Conservation (phyloP, 2,329 filamentous ascomycete species). For the Trichoderma atrobrunneum region DNA sequence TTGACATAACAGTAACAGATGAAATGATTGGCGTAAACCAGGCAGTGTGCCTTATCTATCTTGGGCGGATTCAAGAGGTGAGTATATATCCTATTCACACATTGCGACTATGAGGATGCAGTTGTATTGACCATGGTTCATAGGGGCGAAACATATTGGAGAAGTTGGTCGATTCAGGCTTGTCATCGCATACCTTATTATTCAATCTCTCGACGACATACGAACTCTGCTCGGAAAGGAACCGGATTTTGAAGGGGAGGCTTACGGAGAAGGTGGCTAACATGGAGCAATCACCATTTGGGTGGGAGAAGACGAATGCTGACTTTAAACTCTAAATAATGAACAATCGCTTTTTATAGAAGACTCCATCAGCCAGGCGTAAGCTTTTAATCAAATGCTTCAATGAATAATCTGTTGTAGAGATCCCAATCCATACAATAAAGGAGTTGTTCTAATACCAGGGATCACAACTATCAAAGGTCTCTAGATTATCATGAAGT, state of each 20-base stretch:
- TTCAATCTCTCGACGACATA: slow-evolving; percentile 92
- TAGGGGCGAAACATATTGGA: slow-evolving; percentile 68
- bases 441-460: background rate
- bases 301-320: slow-evolving; percentile 68
- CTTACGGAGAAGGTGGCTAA: slow-evolving; percentile 69
- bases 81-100: slow-evolving; percentile 22
- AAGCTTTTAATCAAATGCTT: background rate
- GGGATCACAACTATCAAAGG: background rate
- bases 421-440: background rate
- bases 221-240: slow-evolving; percentile 81
- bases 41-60: slow-evolving; percentile 81
- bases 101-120: background rate
- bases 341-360: background rate
- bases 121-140: background rate
- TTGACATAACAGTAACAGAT: slow-evolving; percentile 46
- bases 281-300: slow-evolving; percentile 53
- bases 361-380: background rate
- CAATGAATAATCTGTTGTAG: background rate
- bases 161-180: slow-evolving; percentile 57
- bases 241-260: slow-evolving; percentile 64
- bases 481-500: background rate
- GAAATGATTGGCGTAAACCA: slow-evolving; percentile 78
- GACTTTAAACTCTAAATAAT: slow-evolving; percentile 69
- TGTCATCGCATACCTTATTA: slow-evolving; percentile 73
- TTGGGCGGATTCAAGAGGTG: slow-evolving; percentile 71